Percentiles rank a stretch among this genome's conserved stretches.
Evolutionary conservation across 805 yeast species (phyloP).

Genomic region (Kluyveromyces dobzhanskii): DNA sequence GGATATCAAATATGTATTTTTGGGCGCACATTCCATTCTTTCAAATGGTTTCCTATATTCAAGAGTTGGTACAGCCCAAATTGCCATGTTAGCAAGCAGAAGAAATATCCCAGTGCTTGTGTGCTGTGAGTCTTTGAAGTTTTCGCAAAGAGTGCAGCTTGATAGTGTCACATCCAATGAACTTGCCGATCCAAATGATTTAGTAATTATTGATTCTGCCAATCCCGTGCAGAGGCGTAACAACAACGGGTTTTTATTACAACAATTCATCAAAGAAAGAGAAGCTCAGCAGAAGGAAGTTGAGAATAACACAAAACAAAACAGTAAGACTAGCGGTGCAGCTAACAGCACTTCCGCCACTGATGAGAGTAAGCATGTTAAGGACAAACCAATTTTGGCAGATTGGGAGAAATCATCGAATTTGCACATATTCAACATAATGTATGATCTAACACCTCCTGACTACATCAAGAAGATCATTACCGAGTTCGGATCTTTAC

Average conservation of each 20-base stretch:
- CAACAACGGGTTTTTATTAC: conserved; percentile 54
- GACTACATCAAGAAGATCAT: conserved; percentile 88
- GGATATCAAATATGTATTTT: conserved; percentile 73
- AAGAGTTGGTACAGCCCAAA: conserved; percentile 88
- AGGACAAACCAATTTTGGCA: conserved; percentile 37
- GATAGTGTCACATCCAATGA: conserved; percentile 95
- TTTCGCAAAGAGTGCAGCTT: conserved; percentile 88
- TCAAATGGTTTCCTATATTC: conserved; percentile 91
- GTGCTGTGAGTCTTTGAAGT: conserved; percentile 91
- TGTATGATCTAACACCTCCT: conserved; percentile 94
- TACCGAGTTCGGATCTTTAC: conserved; percentile 92
- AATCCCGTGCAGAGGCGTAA: conserved; percentile 41
- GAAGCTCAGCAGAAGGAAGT: conserved; percentile 22
- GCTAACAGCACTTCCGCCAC: conserved; percentile 14
- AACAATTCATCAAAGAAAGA: conserved; percentile 46
- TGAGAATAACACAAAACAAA: conserved; percentile 21
- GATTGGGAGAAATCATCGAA: conserved; percentile 58
- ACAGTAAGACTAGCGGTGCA: conserved; percentile 17
- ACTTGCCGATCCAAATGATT: conserved; percentile 70
- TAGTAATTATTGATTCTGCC: conserved; percentile 43
- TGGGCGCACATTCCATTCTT: conserved; percentile 96
- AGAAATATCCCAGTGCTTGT: conserved; percentile 91
- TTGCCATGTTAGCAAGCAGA: conserved; percentile 84
- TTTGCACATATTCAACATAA: conserved; percentile 69
- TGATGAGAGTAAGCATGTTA: conserved; percentile 22